A percentile compares a stretch with the other conserved stretches of the same genome.
phyloP scores from a whole-genome alignment of 768 basidiomycete species.

The Suillus weaverae region DNA sequence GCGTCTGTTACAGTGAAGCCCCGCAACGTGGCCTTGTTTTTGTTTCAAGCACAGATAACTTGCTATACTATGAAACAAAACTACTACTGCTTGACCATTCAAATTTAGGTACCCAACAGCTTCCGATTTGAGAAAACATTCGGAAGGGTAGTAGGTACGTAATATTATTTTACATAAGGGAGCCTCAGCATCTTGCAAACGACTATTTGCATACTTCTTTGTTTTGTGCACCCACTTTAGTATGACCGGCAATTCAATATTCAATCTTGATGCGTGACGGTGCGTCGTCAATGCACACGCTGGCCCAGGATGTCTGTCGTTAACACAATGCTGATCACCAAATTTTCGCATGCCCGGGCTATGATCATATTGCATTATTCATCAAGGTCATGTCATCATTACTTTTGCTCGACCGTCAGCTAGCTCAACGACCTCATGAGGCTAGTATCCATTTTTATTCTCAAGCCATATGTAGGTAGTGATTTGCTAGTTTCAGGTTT shows the following conservation, averaged over 20 bases:
- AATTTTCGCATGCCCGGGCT: background rate
- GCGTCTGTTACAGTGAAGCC: slow-evolving; percentile 26
- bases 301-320: background rate
- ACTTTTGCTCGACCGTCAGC: background rate
- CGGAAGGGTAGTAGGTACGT: background rate
- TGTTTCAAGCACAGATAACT: slow-evolving; percentile 4
- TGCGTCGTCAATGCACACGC: background rate
- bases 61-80: background rate
- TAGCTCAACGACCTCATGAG: background rate
- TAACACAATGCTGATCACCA: background rate
- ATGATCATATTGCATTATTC: background rate
- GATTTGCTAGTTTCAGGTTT: background rate
- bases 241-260: background rate
- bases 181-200: background rate
- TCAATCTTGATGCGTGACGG: background rate
- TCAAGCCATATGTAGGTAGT: background rate
- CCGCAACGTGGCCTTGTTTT: slow-evolving; percentile 21
- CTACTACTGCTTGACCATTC: background rate
- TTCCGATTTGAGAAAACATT: slow-evolving; percentile 10
- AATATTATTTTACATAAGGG: background rate
- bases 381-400: background rate
- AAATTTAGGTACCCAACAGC: slow-evolving; percentile 4
- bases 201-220: background rate
- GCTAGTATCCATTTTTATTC: background rate
- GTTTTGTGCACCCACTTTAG: background rate